A percentile compares a stretch with the other conserved stretches of the same genome.
These are phyloP conservation scores for Vigna unguiculata DNA, from an alignment of 306 rosid species.

Conservation along the genomic window DNA sequence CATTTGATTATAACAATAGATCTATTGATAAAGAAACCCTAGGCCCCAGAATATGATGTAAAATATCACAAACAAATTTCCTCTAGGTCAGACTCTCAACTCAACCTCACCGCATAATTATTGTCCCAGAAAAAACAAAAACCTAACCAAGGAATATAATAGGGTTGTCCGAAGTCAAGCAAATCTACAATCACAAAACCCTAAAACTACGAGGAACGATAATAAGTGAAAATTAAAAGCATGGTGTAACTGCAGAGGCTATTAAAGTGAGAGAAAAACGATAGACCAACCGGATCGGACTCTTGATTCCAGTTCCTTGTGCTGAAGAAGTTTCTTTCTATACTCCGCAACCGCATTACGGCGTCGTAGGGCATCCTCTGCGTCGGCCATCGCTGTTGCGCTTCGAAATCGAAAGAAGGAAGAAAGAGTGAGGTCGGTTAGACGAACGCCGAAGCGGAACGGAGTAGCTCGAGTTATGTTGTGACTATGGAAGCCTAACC, in stretches of 20 bases:
- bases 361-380: slow-evolving; percentile 76
- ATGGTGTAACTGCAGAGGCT: background rate
- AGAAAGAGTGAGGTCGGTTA: background rate
- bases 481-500: background rate
- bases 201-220: slow-evolving; percentile 25
- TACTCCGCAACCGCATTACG: slow-evolving; percentile 70
- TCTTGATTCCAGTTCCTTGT: slow-evolving; percentile 87
- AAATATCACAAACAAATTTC: background rate
- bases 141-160: slow-evolving; percentile 9
- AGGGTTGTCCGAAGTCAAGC: slow-evolving; percentile 2
- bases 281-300: slow-evolving; percentile 77
- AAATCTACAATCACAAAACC: slow-evolving; percentile 37
- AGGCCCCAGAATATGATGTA: slow-evolving; percentile 25
- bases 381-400: slow-evolving; percentile 59
- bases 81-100: background rate
- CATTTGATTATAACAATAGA: slow-evolving; percentile 41
- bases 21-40: slow-evolving; percentile 38
- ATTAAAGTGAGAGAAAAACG: background rate
- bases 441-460: background rate
- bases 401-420: slow-evolving; percentile 10
- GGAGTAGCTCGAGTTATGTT: background rate
- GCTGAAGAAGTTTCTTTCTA: slow-evolving; percentile 85
- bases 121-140: background rate
- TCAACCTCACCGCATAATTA: background rate
- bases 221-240: slow-evolving; percentile 8